Evolutionary conservation across 2,329 filamentous ascomycete genomes (phyloP).

Genomic region (Talaromyces islandicus): DNA sequence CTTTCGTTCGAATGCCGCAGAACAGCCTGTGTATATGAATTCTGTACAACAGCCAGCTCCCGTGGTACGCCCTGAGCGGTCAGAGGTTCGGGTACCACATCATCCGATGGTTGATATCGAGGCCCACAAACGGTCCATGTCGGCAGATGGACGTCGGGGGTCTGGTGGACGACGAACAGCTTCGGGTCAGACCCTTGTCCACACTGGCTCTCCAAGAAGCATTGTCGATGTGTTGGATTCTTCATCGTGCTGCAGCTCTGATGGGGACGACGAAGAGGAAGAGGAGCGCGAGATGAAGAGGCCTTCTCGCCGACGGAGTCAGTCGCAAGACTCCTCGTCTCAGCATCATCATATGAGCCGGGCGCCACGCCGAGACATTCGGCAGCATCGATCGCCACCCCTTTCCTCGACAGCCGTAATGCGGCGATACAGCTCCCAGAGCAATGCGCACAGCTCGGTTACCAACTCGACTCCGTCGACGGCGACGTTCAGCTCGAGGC

Average conservation of each 20-base stretch:
- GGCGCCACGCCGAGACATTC: constrained; percentile 11
- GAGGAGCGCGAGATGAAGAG: not conserved
- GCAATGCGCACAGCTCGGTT: constrained; percentile 16
- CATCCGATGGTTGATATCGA: constrained; percentile 11
- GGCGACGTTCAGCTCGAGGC: constrained; percentile 24
- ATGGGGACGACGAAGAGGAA: constrained; percentile 6
- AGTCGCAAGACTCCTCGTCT: constrained; percentile 2
- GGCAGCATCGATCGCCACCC: constrained; percentile 27
- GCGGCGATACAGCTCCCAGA: constrained; percentile 29
- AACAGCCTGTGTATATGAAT: not conserved
- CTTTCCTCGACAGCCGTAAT: constrained; percentile 33
- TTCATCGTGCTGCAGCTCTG: not conserved
- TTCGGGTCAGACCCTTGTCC: not conserved
- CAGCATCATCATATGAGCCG: not conserved
- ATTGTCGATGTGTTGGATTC: not conserved
- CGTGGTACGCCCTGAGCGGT: not conserved
- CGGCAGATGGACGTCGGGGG: not conserved
- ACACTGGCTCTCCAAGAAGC: not conserved
- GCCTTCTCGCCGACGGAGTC: not conserved
- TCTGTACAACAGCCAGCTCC: not conserved
- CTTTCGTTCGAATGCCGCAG: constrained; percentile 1
- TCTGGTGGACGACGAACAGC: not conserved
- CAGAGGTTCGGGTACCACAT: not conserved
- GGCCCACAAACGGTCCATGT: constrained; percentile 5
- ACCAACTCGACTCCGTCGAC: constrained; percentile 19